Base-by-base conservation (phyloP, 257 asterid genomes). In the Solanum ahanhuiri region DNA sequence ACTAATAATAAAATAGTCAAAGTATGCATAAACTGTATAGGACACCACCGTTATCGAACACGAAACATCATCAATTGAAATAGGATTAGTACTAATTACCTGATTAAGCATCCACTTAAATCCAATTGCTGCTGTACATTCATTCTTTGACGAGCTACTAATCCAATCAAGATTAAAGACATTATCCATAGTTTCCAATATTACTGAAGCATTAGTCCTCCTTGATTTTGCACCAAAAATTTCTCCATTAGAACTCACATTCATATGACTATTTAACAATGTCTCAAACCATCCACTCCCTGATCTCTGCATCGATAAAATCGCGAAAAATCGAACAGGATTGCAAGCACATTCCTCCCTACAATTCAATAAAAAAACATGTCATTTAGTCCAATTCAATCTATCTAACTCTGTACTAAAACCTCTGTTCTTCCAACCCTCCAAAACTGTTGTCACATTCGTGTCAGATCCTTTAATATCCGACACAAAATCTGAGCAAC, bases 281-380 rank as follows among this genome's bases (percentile, higher is more conserved):
- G 98, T 96, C 88, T 96, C 99, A 39, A 96, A 95, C 98, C 99
- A 96, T 85, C 98, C 98, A 82, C 99, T 96, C 41, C 98, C 98
- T 0, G 99, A 96, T 86, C 98, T 93, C 90, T 96, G 99, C 97
- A 92, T 94, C 22, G 98, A 95, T 22, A 92, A 92, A 25, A 96
- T 93, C 4, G 91, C 95, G 35, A 96, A 96, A 84, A 82, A 89
- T 15, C 95, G 85, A 22, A 96, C 98, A 0, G 98, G 97, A 85
- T 92, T 96, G 93, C 99, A 96, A 6, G 71, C 92, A 81, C 99
- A 96, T 91, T 96, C 98, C 91, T 92, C 88, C 91, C 98, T 96
- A 60, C 85, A 87, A 79, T 57, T 10, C 8, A 90, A 83, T 34
- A 48, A 51, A 63, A 30, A 35, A 77, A n/a, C 31, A 6, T 10